phyloP scores from a whole-genome alignment of 2,329 filamentous ascomycete species.

The Colletotrichum tanaceti region DNA sequence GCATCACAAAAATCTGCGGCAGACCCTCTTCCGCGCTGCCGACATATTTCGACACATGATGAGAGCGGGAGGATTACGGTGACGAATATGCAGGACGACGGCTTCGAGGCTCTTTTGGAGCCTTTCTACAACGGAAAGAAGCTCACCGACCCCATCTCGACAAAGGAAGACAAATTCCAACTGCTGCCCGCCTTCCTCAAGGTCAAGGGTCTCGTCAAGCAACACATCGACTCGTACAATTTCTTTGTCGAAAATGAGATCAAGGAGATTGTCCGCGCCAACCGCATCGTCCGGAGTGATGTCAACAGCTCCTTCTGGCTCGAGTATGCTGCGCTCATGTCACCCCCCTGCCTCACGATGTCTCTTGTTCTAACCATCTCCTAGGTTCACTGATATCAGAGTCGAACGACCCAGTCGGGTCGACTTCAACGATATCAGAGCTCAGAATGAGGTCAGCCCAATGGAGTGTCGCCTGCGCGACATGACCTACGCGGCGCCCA shows the following conservation, averaged over 20 bases:
- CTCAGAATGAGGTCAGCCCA: slow-evolving; percentile 82
- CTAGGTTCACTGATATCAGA: slow-evolving; percentile 84
- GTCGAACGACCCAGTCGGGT: slow-evolving; percentile 84
- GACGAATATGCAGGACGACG: slow-evolving; percentile 68
- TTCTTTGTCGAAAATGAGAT: slow-evolving; percentile 97
- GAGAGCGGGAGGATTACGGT: slow-evolving; percentile 34
- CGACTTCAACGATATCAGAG: slow-evolving; percentile 78
- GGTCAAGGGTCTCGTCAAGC: slow-evolving; percentile 95
- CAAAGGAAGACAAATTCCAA: slow-evolving; percentile 92
- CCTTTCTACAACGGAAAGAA: slow-evolving; percentile 77
- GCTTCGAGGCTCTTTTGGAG: slow-evolving; percentile 74
- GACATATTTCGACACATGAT: slow-evolving; percentile 31
- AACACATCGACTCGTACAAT: slow-evolving; percentile 99
- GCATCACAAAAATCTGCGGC: slow-evolving; percentile 29
- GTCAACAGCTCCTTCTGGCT: slow-evolving; percentile 93
- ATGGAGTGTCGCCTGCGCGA: slow-evolving; percentile 97
- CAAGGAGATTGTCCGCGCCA: slow-evolving; percentile 95
- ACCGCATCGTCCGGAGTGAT: slow-evolving; percentile 89
- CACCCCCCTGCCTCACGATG: background rate
- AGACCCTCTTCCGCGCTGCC: slow-evolving; percentile 13
- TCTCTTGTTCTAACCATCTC: slow-evolving; percentile 9
- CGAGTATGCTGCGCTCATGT: slow-evolving; percentile 59
- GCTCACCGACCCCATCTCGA: slow-evolving; percentile 72
- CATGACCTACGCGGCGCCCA: slow-evolving; percentile 97
- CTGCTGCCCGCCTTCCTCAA: slow-evolving; percentile 96